Evolutionary conservation across 345 rosid species (phyloP), one percentile per base, ranked within the genome.

Genomic region (Eucalyptus cloeziana): DNA sequence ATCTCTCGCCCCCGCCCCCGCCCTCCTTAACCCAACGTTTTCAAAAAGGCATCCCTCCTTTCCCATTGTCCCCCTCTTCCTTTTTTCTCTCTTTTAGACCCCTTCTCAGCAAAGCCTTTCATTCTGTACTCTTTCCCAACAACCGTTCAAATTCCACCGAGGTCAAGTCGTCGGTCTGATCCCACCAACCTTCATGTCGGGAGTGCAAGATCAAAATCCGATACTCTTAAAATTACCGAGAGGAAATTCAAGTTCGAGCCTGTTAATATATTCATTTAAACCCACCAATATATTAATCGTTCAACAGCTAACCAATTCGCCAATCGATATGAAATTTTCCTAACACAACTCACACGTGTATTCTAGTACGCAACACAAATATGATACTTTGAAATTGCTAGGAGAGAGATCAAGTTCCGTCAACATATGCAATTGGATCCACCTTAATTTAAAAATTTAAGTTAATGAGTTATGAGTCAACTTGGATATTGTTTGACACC

Each of bases 401-500:
- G 8, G 4, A 52, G 10, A 52, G 58, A 52, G 58, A 1, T 52
- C 0, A 52, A 52, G 0, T 52, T 1, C 0, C 10, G 0, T 52
- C 5, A 0, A 21, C 0, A 19, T 52, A 52, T 19, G 0, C 2
- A 52, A 2, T 52, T 52, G 0, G 0, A 21, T 0, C 0, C 5
- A 21, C 1, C 0, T 52, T 52, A 52, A 52, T 25, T 52, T 2
- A 21, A 52, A 52, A 3, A 1, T 1, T 0, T 52, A 21, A 52
- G 0, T 52, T 52, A 52, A 52, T 8, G 10, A 52, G 10, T 52
- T 3, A 52, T 52, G 10, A 52, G 2, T 52, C 5, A 0, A 52
- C 1, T 52, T 52, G 2, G 0, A 52, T 21, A 52, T 52, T 51
- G 0, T 52, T 52, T 52, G 8, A 52, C 25, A 52, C 25, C 25